Percentiles rank a stretch among this genome's conserved stretches.
These are phyloP conservation scores for Nidularia pulvinata DNA, from an alignment of 768 basidiomycete species.

Conservation along the genomic window DNA sequence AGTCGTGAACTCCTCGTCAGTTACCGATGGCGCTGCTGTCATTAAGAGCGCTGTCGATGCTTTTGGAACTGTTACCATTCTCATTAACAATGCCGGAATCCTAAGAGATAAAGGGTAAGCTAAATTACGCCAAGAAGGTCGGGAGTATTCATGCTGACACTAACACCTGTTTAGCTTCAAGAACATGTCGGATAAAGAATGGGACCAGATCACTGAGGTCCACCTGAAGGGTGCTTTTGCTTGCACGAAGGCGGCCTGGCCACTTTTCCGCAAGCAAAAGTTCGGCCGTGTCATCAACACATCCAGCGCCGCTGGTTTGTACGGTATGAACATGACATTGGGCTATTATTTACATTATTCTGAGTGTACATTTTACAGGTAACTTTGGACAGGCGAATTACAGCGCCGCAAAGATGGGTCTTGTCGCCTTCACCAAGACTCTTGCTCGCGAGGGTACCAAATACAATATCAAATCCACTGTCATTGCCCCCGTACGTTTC, in stretches of 20 bases:
- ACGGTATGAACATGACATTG: slow-evolving; percentile 49
- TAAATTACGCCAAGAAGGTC: neutral
- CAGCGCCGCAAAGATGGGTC: slow-evolving; percentile 97
- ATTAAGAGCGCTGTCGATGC: slow-evolving; percentile 84
- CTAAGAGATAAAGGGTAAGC: slow-evolving; percentile 75
- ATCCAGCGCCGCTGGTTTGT: slow-evolving; percentile 92
- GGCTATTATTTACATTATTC: neutral
- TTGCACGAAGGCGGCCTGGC: slow-evolving; percentile 96
- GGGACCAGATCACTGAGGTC: slow-evolving; percentile 86
- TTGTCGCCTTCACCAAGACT: slow-evolving; percentile 91
- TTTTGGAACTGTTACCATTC: slow-evolving; percentile 83
- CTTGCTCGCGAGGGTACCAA: slow-evolving; percentile 92
- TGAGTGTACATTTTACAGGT: slow-evolving; percentile 35
- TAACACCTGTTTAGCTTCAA: slow-evolving; percentile 63
- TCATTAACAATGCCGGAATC: slow-evolving; percentile 97
- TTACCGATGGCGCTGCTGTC: slow-evolving; percentile 83
- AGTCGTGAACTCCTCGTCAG: slow-evolving; percentile 83
- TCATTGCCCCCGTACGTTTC: slow-evolving; percentile 82
- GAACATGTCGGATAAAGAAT: slow-evolving; percentile 96
- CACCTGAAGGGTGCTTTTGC: slow-evolving; percentile 94
- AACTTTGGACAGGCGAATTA: slow-evolving; percentile 99
- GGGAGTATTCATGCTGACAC: neutral
- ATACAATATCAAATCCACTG: slow-evolving; percentile 84
- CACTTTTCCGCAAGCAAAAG: slow-evolving; percentile 91
- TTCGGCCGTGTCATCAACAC: slow-evolving; percentile 95